A percentile compares a stretch with the other conserved stretches of the same genome.
Conservation (phyloP, 2,329 filamentous ascomycete genomes). For the Penicillium decumbens region DNA sequence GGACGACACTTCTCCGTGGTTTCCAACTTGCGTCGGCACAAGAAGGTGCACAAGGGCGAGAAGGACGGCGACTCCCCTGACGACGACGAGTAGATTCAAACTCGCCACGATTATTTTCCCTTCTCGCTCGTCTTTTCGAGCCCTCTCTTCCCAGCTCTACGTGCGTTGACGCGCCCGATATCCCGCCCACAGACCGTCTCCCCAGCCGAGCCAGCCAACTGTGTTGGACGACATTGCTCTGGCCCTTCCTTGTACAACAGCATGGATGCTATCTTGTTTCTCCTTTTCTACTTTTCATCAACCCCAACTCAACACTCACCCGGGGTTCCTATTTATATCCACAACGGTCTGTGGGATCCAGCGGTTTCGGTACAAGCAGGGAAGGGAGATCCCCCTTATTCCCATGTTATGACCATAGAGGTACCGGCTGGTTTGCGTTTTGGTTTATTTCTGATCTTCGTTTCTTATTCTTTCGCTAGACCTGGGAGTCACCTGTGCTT, state of each 20-base stretch:
- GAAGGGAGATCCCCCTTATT: constrained; percentile 19
- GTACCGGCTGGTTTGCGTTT: constrained; percentile 33
- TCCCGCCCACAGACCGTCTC: not conserved
- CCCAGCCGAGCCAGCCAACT: constrained; percentile 14
- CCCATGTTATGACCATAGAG: constrained; percentile 39
- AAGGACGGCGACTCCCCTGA: constrained; percentile 39
- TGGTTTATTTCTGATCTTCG: constrained; percentile 22
- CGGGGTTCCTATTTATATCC: constrained; percentile 7
- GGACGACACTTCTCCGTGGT: constrained; percentile 96
- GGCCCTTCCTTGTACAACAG: constrained; percentile 31
- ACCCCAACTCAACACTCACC: not conserved
- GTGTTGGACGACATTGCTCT: constrained; percentile 6
- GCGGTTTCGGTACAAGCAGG: constrained; percentile 10
- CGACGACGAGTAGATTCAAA: constrained; percentile 36
- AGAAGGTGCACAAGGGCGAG: constrained; percentile 84
- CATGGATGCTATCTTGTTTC: constrained; percentile 12
- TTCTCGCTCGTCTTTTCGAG: constrained; percentile 14
- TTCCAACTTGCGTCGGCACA: constrained; percentile 87
- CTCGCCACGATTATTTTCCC: constrained; percentile 2
- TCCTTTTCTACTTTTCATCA: not conserved
- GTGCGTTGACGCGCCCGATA: not conserved
- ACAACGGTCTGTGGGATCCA: constrained; percentile 11
- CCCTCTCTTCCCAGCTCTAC: constrained; percentile 6
- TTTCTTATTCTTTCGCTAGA: constrained; percentile 38
- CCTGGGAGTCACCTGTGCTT: constrained; percentile 28